Evolutionary conservation across 1,284 basidiomycete genomes (phyloP), one percentile per base, ranked within the genome.

Genomic region (Sporisorium scitamineum): DNA sequence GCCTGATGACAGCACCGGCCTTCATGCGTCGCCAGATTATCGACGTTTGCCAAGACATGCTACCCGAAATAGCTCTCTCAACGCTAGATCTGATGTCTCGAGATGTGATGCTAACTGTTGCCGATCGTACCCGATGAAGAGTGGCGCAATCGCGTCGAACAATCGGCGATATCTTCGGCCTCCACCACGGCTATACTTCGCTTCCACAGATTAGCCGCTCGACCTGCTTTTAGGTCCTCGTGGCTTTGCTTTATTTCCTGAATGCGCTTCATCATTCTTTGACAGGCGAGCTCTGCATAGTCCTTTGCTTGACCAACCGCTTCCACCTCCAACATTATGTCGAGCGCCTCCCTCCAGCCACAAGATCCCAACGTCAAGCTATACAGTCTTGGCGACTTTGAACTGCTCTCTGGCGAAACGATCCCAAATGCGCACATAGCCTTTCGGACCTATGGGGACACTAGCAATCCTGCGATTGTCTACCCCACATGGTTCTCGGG

Each of bases 401-500:
- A 64, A 52, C 65, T 79, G 24, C 66, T 66, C 18, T 70, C 66
- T 11, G 67, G 68, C 50, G 56, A 68, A 27, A 39, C 52, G 14
- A 54, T 72, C 27, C 51, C 79, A 8, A 44, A 67, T 32, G 76
- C 79, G 4, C 67, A 80, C 48, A 26, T 81, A 10, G 79, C 79
- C 34, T 80, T 77, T 37, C 72, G 73, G n/a, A 80, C 76, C 10
- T 81, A 67, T 13, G 79, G 80, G 16, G 54, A 66, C 9, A 29
- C 67, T 2, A 57, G 27, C 24, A 68, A 63, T 3, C 80, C 76
- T 1, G 65, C 66, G 10, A 74, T 81, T 37, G 64, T 81, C 54
- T 81, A 81, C 22, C 80, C 80, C 0, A 81, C 80, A 5, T 81
- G 76, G 79, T 80, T 64, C 55, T 63, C 56, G 32, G 75, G 77